Percentiles rank a stretch among this genome's conserved stretches.
phyloP scores from a whole-genome alignment of 2,329 filamentous ascomycete genomes.

The Chaetomium globosum region DNA sequence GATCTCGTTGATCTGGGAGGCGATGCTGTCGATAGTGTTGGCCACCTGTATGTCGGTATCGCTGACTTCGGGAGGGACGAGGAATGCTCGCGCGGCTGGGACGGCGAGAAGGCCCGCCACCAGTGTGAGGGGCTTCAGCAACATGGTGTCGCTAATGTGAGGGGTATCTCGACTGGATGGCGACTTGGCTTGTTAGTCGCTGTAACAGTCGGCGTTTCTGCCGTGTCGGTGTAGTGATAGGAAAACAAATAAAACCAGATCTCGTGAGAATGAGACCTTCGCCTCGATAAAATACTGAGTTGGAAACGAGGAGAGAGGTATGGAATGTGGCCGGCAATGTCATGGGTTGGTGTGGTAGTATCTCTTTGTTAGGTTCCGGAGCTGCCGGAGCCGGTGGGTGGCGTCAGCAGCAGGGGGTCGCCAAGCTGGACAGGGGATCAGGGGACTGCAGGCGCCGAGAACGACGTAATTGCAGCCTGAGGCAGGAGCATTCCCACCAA shows the following conservation, averaged over 20 bases:
- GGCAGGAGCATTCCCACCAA: background rate
- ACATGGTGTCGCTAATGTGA: conserved; percentile 34
- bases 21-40: conserved; percentile 47
- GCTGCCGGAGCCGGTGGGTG: background rate
- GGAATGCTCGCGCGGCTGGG: conserved; percentile 49
- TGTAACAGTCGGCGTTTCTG: background rate
- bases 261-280: background rate
- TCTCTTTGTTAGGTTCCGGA: conserved; percentile 11
- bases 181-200: background rate
- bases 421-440: background rate
- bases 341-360: background rate
- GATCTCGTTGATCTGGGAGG: conserved; percentile 40
- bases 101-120: conserved; percentile 46
- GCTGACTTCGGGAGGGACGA: conserved; percentile 56
- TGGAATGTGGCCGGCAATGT: conserved; percentile 12
- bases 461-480: conserved; percentile 25
- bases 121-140: conserved; percentile 51
- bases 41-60: conserved; percentile 49
- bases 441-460: conserved; percentile 1
- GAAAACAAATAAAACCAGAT: conserved; percentile 1
- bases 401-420: conserved; percentile 1
- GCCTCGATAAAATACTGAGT: conserved; percentile 2
- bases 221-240: background rate
- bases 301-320: conserved; percentile 10
- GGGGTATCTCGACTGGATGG: background rate